phyloP scores from a whole-genome alignment of 2,329 filamentous ascomycete genomes.

The Penicillium sp. region DNA sequence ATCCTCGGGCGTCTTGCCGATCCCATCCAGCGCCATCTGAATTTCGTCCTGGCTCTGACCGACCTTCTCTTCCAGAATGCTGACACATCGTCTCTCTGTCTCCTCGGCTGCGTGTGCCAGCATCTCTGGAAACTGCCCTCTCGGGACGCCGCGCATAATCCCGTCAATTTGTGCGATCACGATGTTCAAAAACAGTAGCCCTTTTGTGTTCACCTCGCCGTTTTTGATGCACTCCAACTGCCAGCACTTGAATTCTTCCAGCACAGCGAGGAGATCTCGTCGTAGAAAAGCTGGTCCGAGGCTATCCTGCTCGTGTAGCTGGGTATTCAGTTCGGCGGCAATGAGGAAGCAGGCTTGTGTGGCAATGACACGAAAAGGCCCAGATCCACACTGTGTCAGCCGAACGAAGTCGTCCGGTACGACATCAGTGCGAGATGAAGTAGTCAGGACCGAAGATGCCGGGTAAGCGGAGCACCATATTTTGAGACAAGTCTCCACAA shows the following conservation, averaged over 20 bases:
- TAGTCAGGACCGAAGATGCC: constrained; percentile 10
- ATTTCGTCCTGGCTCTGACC: constrained; percentile 9
- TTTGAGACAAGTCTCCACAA: constrained; percentile 50
- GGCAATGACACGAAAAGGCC: constrained; percentile 18
- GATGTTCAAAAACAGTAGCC: constrained; percentile 46
- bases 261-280: constrained; percentile 25
- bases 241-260: constrained; percentile 47
- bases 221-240: constrained; percentile 41
- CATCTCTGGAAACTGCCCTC: constrained; percentile 33
- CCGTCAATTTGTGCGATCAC: constrained; percentile 46
- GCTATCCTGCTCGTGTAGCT: constrained; percentile 29
- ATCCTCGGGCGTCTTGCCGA: constrained; percentile 24
- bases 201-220: constrained; percentile 58
- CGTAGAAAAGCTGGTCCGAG: constrained; percentile 28
- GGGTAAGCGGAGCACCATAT: constrained; percentile 46
- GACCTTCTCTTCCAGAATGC: constrained; percentile 26
- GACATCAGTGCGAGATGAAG: neutral
- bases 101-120: constrained; percentile 43
- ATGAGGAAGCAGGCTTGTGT: constrained; percentile 25
- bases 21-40: constrained; percentile 3
- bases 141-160: constrained; percentile 36
- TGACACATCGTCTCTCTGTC: constrained; percentile 24
- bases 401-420: constrained; percentile 36
- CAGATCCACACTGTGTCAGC: constrained; percentile 40
- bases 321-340: constrained; percentile 25